phyloP scores from a whole-genome alignment of 2,329 filamentous ascomycete genomes.

The Trichoderma gracile region DNA sequence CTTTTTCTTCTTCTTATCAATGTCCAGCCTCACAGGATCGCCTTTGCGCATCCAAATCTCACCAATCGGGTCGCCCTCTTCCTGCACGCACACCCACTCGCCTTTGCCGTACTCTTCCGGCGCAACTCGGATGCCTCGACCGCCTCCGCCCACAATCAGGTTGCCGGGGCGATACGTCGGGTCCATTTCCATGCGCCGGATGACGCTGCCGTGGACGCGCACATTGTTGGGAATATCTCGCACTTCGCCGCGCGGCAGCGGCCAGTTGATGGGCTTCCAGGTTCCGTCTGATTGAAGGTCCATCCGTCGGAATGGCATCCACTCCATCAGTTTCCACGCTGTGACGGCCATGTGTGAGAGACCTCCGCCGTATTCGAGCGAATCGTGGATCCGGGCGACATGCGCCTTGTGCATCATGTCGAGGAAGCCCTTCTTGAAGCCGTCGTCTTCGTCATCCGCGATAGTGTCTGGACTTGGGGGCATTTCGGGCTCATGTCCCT shows the following conservation, averaged over 20 bases:
- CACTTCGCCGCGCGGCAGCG: constrained; percentile 73
- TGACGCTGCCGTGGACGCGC: constrained; percentile 71
- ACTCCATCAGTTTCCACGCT: constrained; percentile 78
- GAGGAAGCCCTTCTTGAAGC: constrained; percentile 48
- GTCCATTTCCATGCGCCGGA: constrained; percentile 68
- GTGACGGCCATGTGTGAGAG: constrained; percentile 57
- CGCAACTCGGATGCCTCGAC: constrained; percentile 65
- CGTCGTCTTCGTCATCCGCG: constrained; percentile 30
- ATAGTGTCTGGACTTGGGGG: constrained; percentile 31
- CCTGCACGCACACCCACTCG: constrained; percentile 67
- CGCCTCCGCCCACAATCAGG: constrained; percentile 76
- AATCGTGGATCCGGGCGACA: constrained; percentile 65
- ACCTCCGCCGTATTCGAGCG: constrained; percentile 64
- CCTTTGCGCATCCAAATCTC: constrained; percentile 60
- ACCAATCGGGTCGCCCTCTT: constrained; percentile 66
- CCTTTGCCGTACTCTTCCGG: constrained; percentile 66
- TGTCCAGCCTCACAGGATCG: constrained; percentile 18
- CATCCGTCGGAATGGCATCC: constrained; percentile 78
- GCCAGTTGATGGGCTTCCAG: constrained; percentile 81
- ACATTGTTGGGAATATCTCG: constrained; percentile 73
- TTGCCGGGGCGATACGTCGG: constrained; percentile 72
- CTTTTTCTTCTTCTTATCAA: constrained; percentile 15
- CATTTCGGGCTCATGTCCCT: constrained; percentile 26
- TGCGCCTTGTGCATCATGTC: constrained; percentile 60
- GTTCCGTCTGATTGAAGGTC: constrained; percentile 70